Base-by-base conservation (phyloP, 352 stramenopile genomes). In the Phytopythium aichiense region DNA sequence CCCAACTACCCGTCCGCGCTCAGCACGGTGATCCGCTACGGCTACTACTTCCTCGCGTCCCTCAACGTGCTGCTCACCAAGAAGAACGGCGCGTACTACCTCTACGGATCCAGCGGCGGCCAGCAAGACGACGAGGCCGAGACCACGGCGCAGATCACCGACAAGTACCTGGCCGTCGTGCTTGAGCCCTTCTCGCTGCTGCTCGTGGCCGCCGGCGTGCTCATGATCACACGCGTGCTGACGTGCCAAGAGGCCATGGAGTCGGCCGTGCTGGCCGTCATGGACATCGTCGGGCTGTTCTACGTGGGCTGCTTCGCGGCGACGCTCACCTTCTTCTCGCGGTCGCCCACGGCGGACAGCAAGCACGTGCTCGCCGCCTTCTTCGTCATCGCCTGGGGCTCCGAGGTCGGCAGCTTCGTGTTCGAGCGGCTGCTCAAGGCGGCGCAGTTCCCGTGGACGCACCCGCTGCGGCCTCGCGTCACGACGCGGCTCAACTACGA, bases 221-320 rank as follows among this genome's bases (percentile, higher is more conserved):
- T 88, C 48, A 56, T 89, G 25, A 73, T 87, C 45, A 63, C 57
- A 2, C 74, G 77, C 5, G 74, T 79, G 3, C 35, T 89, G 20
- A 80, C 74, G 2, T 85, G 80, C 51, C 85, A 89, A 60, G 80
- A 89, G 35, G 57, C 76, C 0, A 82, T 88, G 68, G 80, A 89
- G 64, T 88, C 76, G 20, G 60, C 73, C 0, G 74, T 87, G 12
- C 77, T 84, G 67, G 74, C 74, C 46, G 67, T 87, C 12, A 61
- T 89, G 13, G 80, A 89, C 60, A 58, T 88, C 38, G 54, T 68
- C 6, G 75, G 77, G 0, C 56, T 89, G 20, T 49, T 89, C 15
- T 88, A 88, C 48, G 35, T 87, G 12, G 74, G 70, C 38, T 71
- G 69, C 48, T 62, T 73, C 18, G 72, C 69, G 30, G 78, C 68